Base-by-base conservation (phyloP, 768 basidiomycete genomes). In the Leccinum variicolor region DNA sequence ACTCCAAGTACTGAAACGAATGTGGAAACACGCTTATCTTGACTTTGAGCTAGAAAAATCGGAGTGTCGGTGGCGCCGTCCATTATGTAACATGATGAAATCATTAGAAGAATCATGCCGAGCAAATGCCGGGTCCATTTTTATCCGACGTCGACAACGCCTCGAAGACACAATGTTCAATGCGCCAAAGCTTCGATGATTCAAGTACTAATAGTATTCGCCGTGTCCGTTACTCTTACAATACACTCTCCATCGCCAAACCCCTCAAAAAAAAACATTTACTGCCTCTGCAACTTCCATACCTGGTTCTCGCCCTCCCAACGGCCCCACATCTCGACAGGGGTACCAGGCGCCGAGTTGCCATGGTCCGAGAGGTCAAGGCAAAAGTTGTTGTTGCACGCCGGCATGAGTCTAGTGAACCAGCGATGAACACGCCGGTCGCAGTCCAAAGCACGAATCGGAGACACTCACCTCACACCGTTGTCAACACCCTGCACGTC, bases 291-390 rank as follows among this genome's bases (percentile, higher is more conserved):
- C 34, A 55, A 6, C 59, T 49, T 64, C 84, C 84, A 85, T 4
- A 79, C 74, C 70, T 86, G 84, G 62, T 84, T 83, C 19, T 73
- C 50, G 4, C 77, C 81, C 1, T 64, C 67, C 82, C 81, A 83
- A 17, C 72, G 72, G 14, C 62, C 62, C 83, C 84, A 85, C 26
- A 84, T 52, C 3, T 75, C 73, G 23, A 85, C 66, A 0, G 74
- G 72, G 0, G 78, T 80, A 6, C 81, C 81, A 6, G 77, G 76
- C 1, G 70, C 67, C 8, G 77, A 23, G 58, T 75, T 75, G 17
- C 84, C 84, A 36, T 80, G 58, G 41, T 71, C 72, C 28, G 69
- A 76, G n/a, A 85, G 65, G 58, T 85, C 84, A 48, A 81, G 58
- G 62, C 77, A 79, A 59, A 72, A 73, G 10, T 62, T 17, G 29